phyloP scores from a whole-genome alignment of 1,284 basidiomycete species.

The Ustilago xerochloae region DNA sequence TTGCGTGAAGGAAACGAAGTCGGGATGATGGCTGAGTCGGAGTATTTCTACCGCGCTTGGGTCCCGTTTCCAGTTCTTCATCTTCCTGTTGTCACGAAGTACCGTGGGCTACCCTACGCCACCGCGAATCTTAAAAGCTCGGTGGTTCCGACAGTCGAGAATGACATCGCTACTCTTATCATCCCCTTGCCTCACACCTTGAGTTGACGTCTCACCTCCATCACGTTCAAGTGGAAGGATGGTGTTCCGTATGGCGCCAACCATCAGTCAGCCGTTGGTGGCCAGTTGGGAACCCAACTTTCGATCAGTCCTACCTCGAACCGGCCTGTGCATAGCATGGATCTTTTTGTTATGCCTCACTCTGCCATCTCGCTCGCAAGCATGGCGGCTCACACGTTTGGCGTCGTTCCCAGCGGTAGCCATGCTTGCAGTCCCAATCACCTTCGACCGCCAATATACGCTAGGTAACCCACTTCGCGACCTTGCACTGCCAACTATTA shows the following conservation, averaged over 20 bases:
- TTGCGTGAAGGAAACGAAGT: background rate
- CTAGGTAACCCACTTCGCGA: constrained; percentile 41
- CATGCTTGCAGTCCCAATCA: background rate
- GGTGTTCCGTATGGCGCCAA: background rate
- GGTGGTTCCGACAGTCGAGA: background rate
- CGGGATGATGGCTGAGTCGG: background rate
- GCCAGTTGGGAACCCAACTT: constrained; percentile 43
- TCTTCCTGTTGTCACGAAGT: background rate
- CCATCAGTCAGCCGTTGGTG: background rate
- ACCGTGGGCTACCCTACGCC: background rate
- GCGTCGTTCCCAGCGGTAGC: constrained; percentile 27
- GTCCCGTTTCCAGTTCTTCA: background rate
- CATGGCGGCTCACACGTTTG: constrained; percentile 21
- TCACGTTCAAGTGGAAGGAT: background rate
- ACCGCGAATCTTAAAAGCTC: background rate
- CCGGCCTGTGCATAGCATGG: constrained; percentile 22
- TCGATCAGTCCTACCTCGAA: constrained; percentile 13
- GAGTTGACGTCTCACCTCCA: background rate
- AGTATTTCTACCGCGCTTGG: background rate
- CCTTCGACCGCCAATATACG: constrained; percentile 20
- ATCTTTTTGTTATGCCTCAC: constrained; percentile 36
- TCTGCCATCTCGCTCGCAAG: constrained; percentile 10
- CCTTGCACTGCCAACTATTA: constrained; percentile 27
- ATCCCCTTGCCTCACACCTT: background rate
- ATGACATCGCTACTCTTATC: background rate